Evolutionary conservation across 2,329 filamentous ascomycete species (phyloP).

Genomic region (Diaporthe velutina): DNA sequence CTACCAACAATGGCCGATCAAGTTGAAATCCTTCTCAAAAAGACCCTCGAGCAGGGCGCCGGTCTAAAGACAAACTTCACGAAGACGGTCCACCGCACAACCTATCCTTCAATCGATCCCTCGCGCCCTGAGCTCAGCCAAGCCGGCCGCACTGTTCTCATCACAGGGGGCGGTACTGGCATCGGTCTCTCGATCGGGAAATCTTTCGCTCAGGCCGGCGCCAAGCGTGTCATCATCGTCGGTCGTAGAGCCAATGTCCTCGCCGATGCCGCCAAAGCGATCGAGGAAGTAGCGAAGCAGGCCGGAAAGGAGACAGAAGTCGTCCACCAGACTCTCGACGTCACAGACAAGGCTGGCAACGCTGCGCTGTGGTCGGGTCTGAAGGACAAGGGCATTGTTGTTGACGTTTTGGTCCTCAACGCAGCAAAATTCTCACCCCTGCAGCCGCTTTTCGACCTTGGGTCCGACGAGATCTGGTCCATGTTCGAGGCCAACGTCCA

Average conservation of each 20-base stretch:
- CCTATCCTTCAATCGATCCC: conserved; percentile 27
- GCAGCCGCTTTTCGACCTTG: conserved; percentile 36
- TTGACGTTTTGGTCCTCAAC: conserved; percentile 28
- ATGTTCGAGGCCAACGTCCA: conserved; percentile 42
- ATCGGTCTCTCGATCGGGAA: conserved; percentile 37
- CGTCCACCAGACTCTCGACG: conserved; percentile 33
- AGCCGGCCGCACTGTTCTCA: conserved; percentile 35
- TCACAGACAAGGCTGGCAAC: conserved; percentile 29
- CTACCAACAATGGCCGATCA: background rate
- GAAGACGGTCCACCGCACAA: conserved; percentile 6
- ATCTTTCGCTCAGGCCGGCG: conserved; percentile 32
- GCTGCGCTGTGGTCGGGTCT: conserved; percentile 34
- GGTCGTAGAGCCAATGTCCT: conserved; percentile 32
- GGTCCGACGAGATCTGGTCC: conserved; percentile 38
- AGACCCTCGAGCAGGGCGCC: background rate
- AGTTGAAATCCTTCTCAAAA: background rate
- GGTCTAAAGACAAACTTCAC: conserved; percentile 29
- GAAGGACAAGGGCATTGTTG: conserved; percentile 29
- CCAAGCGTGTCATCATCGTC: conserved; percentile 34
- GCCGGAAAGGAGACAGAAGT: conserved; percentile 20
- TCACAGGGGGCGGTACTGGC: conserved; percentile 38
- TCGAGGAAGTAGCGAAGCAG: conserved; percentile 1
- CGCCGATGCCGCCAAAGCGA: conserved; percentile 24
- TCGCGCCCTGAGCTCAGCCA: conserved; percentile 27
- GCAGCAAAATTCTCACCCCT: conserved; percentile 31